Percentiles rank a stretch among this genome's conserved stretches.
phyloP scores from a whole-genome alignment of 2,329 filamentous ascomycete genomes.

The Pestalotiopsis sp. region DNA sequence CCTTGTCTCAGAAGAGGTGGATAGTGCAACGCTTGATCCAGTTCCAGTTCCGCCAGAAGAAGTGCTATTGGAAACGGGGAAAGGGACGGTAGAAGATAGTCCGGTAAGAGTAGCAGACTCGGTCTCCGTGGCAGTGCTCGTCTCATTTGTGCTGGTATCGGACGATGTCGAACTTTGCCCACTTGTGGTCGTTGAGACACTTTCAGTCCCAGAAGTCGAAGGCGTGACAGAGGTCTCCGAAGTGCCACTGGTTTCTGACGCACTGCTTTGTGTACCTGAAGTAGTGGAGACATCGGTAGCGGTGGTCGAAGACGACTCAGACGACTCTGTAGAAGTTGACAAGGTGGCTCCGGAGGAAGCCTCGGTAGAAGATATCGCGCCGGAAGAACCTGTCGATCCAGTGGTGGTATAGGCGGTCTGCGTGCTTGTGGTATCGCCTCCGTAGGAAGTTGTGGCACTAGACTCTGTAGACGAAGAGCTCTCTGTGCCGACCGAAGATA shows the following conservation, averaged over 20 bases:
- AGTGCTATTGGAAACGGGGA: slow-evolving; percentile 14
- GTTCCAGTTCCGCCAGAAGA: slow-evolving; percentile 5
- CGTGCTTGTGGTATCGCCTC: background rate
- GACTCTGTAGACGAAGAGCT: background rate
- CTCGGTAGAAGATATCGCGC: background rate
- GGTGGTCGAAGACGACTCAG: background rate
- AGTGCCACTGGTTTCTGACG: background rate
- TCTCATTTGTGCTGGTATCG: background rate
- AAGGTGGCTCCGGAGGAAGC: background rate
- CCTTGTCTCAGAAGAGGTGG: slow-evolving; percentile 3
- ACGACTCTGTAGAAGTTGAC: background rate
- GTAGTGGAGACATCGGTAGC: background rate
- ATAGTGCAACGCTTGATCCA: slow-evolving; percentile 4
- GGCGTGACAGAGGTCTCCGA: background rate
- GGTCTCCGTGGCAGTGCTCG: background rate
- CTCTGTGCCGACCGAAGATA: background rate
- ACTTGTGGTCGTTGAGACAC: background rate
- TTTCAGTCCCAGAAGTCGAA: background rate
- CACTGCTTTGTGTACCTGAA: background rate
- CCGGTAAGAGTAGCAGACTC: background rate
- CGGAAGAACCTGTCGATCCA: background rate
- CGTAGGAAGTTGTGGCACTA: background rate
- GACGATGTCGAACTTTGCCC: background rate
- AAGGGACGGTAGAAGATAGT: background rate
- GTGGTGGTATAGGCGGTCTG: background rate